Percentiles rank a stretch among this genome's conserved stretches.
phyloP scores from a whole-genome alignment of 192 early-diverging fungal species.

The Diversispora epigaea region DNA sequence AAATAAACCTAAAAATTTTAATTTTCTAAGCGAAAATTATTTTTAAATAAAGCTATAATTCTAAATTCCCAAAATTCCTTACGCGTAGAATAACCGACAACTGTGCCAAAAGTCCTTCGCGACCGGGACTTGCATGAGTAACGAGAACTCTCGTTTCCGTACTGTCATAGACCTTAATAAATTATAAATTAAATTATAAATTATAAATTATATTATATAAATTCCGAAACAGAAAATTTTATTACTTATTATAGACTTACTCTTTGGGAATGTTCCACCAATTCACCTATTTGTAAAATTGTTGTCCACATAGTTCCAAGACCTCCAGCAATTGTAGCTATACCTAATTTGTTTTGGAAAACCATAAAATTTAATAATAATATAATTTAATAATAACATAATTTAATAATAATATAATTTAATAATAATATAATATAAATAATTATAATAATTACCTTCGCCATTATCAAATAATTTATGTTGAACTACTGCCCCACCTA shows the following conservation, averaged over 20 bases:
- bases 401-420: too few species aligned
- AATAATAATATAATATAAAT: too few species aligned
- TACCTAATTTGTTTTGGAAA: constrained; percentile 39
- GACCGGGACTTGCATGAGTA: constrained; percentile 59
- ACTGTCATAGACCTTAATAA: constrained; percentile 48
- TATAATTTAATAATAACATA: too few species aligned
- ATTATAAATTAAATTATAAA: not conserved
- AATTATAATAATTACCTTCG: constrained; percentile 43
- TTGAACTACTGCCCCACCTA: constrained; percentile 60
- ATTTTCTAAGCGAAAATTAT: not conserved
- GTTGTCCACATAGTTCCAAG: constrained; percentile 67
- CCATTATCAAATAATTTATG: constrained; percentile 66
- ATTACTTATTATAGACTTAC: constrained; percentile 22
- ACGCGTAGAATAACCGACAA: constrained; percentile 53
- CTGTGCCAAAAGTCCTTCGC: constrained; percentile 59
- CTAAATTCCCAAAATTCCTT: constrained; percentile 14
- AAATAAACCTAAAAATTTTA: not conserved
- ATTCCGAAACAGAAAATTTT: not conserved
- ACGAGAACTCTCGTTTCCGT: constrained; percentile 58
- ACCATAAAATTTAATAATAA: too few species aligned
- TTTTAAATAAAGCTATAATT: not conserved
- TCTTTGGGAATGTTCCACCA: constrained; percentile 57
- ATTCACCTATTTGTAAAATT: constrained; percentile 59
- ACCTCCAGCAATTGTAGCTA: constrained; percentile 59
- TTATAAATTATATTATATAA: too few species aligned